Percentiles rank a stretch among this genome's conserved stretches.
Evolutionary conservation across 768 basidiomycete genomes (phyloP).

Genomic region (Lentinula sp.): DNA sequence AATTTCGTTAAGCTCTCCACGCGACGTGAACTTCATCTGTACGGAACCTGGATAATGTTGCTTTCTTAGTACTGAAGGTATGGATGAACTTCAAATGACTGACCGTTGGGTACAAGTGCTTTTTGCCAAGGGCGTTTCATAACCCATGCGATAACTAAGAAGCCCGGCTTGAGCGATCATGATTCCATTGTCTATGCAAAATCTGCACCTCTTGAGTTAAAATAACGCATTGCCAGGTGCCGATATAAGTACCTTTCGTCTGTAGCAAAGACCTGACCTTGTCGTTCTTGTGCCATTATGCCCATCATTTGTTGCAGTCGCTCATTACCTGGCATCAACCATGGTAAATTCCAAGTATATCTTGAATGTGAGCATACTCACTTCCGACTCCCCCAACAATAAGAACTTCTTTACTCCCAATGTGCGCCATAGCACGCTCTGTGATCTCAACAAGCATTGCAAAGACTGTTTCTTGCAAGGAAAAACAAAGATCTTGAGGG

Average conservation of each 20-base stretch:
- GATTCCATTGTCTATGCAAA: slow-evolving; percentile 99
- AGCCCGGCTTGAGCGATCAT: slow-evolving; percentile 99
- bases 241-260: slow-evolving; percentile 69
- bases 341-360: neutral
- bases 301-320: slow-evolving; percentile 98
- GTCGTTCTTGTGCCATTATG: slow-evolving; percentile 89
- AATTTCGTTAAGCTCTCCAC: slow-evolving; percentile 59
- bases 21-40: slow-evolving; percentile 92
- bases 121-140: slow-evolving; percentile 66
- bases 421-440: slow-evolving; percentile 98
- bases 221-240: neutral
- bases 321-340: slow-evolving; percentile 62
- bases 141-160: slow-evolving; percentile 87
- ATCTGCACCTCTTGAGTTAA: slow-evolving; percentile 41
- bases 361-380: slow-evolving; percentile 34
- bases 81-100: slow-evolving; percentile 8
- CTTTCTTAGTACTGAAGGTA: neutral
- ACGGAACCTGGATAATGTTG: slow-evolving; percentile 57
- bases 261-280: slow-evolving; percentile 87
- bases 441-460: slow-evolving; percentile 99
- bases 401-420: slow-evolving; percentile 90
- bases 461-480: slow-evolving; percentile 93
- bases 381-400: slow-evolving; percentile 99
- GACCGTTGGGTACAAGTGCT: slow-evolving; percentile 92
- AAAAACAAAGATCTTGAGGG: slow-evolving; percentile 94